Evolutionary conservation across 352 stramenopile genomes (phyloP).

Genomic region (Phytophthora sp.): DNA sequence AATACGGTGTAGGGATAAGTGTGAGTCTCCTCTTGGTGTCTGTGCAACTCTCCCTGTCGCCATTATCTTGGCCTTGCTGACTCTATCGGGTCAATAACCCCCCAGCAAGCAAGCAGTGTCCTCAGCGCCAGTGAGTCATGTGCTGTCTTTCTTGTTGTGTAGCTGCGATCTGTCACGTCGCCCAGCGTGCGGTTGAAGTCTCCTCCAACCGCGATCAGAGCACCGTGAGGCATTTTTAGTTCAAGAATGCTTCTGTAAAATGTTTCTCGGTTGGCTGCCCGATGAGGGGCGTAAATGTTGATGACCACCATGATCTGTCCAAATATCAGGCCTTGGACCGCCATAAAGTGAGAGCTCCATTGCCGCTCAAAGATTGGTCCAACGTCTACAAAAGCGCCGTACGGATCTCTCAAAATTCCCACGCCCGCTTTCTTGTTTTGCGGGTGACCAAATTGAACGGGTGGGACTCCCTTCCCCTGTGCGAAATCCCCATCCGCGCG

Average conservation of each 20-base stretch:
- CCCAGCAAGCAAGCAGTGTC: background rate
- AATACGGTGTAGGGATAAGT: background rate
- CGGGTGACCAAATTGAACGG: background rate
- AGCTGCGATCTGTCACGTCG: background rate
- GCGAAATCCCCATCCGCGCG: background rate
- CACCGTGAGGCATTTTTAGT: background rate
- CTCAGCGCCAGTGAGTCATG: background rate
- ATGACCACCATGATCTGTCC: background rate
- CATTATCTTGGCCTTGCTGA: background rate
- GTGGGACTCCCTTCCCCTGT: background rate
- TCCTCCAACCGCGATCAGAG: background rate
- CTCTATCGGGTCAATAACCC: background rate
- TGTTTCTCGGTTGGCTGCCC: background rate
- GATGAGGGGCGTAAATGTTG: background rate
- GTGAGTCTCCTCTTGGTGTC: background rate
- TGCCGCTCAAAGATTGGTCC: background rate
- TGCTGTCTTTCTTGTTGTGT: background rate
- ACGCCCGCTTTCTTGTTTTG: background rate
- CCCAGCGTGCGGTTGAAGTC: background rate
- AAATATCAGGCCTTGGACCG: background rate
- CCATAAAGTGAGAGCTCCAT: conserved; percentile 1
- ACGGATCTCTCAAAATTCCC: background rate
- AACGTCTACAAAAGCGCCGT: background rate
- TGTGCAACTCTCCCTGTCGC: background rate
- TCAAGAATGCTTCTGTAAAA: background rate